phyloP scores from a whole-genome alignment of 2,329 filamentous ascomycete species.

The Pseudopyricularia javanii region DNA sequence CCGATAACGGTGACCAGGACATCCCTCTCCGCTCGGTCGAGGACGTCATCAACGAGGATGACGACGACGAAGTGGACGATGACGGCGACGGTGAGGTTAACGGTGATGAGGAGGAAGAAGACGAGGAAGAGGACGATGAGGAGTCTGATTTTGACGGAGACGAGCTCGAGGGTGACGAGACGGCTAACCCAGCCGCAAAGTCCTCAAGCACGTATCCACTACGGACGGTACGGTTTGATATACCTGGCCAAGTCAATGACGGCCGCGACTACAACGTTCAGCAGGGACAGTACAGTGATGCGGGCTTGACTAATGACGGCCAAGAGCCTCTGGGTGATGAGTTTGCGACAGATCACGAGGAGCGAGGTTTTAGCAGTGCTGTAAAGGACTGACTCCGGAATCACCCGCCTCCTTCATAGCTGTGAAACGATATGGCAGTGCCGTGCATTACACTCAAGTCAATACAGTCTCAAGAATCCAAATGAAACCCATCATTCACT shows the following conservation, averaged over 20 bases:
- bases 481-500: too few relatives aligned
- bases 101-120: slow-evolving; percentile 3
- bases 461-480: too few relatives aligned
- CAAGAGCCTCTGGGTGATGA: neutral
- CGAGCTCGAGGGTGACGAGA: slow-evolving; percentile 1
- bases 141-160: neutral
- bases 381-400: neutral
- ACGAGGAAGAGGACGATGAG: slow-evolving; percentile 2
- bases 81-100: slow-evolving; percentile 4
- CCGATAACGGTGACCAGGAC: neutral
- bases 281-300: neutral
- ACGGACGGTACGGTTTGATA: neutral
- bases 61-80: slow-evolving; percentile 4
- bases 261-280: neutral
- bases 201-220: neutral
- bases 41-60: slow-evolving; percentile 3
- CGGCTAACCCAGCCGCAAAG: neutral
- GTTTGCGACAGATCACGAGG: neutral
- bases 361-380: slow-evolving; percentile 1
- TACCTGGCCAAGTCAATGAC: neutral
- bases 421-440: too few relatives aligned
- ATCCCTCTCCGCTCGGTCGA: neutral
- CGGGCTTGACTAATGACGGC: slow-evolving; percentile 2
- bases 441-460: too few relatives aligned
- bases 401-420: too few relatives aligned